Conservation (phyloP, 768 basidiomycete genomes). For the Termitomyces eurrhizus region DNA sequence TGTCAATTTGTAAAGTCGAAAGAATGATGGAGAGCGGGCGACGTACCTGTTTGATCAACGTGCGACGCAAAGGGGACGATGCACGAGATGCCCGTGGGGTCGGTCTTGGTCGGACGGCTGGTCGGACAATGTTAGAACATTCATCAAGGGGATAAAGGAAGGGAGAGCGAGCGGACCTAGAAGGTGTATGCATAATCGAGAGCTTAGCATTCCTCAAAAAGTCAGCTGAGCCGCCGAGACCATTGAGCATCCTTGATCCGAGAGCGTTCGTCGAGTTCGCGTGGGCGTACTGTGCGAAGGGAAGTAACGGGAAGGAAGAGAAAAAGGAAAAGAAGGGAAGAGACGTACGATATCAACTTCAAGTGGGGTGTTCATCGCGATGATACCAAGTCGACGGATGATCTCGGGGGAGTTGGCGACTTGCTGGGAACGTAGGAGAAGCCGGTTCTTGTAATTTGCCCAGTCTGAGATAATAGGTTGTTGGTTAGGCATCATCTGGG, state of each 20-base stretch:
- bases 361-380: constrained; percentile 49
- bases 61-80: constrained; percentile 47
- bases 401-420: constrained; percentile 49
- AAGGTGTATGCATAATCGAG: constrained; percentile 49
- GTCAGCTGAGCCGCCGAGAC: constrained; percentile 45
- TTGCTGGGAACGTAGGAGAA: constrained; percentile 46
- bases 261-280: constrained; percentile 49
- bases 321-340: not conserved
- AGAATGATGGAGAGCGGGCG: not conserved
- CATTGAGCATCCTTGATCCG: constrained; percentile 49
- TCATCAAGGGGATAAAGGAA: not conserved
- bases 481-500: not conserved
- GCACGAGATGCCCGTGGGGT: constrained; percentile 47
- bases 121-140: not conserved
- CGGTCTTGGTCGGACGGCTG: constrained; percentile 42
- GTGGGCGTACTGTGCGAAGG: constrained; percentile 36
- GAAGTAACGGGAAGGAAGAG: not conserved
- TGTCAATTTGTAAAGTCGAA: not conserved
- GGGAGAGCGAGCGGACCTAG: constrained; percentile 21
- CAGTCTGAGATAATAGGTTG: constrained; percentile 28
- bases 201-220: constrained; percentile 47
- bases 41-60: constrained; percentile 43
- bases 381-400: constrained; percentile 43
- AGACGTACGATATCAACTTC: constrained; percentile 44
- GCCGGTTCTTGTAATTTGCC: constrained; percentile 41